Conservation (phyloP, 2,329 filamentous ascomycete species). For the Rhynchosporium secalis region DNA sequence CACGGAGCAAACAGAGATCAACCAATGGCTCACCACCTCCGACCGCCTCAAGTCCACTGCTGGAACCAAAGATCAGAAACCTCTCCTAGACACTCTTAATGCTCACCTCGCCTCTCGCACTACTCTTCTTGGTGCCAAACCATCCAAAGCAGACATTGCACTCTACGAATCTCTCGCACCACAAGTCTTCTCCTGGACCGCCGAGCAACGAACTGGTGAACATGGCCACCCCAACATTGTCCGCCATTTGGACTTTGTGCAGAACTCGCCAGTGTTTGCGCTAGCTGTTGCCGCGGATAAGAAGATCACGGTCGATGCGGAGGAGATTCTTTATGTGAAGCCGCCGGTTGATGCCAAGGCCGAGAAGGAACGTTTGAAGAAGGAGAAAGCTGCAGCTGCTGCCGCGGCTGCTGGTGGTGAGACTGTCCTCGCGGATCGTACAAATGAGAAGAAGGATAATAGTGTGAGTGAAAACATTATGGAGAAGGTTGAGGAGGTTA, state of each 20-base stretch:
- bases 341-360: slow-evolving; percentile 88
- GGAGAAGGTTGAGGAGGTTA: slow-evolving; percentile 47
- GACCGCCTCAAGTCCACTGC: slow-evolving; percentile 64
- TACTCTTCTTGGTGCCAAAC: slow-evolving; percentile 85
- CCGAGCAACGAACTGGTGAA: slow-evolving; percentile 87
- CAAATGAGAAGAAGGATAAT: slow-evolving; percentile 55
- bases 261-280: slow-evolving; percentile 77
- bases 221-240: slow-evolving; percentile 89
- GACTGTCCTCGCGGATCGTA: slow-evolving; percentile 57
- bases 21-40: slow-evolving; percentile 82
- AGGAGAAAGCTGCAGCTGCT: slow-evolving; percentile 78
- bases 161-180: slow-evolving; percentile 79
- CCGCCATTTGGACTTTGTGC: slow-evolving; percentile 89
- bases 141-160: slow-evolving; percentile 82
- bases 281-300: slow-evolving; percentile 69
- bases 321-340: slow-evolving; percentile 83
- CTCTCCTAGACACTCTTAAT: slow-evolving; percentile 79
- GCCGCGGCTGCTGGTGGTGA: slow-evolving; percentile 53
- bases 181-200: slow-evolving; percentile 73
- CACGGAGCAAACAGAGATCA: slow-evolving; percentile 81
- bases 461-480: slow-evolving; percentile 52
- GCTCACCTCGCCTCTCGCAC: slow-evolving; percentile 84
- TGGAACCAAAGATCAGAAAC: slow-evolving; percentile 54
- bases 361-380: slow-evolving; percentile 95
- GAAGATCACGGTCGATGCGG: slow-evolving; percentile 76